Base-by-base conservation (phyloP, 192 early-diverging fungal species). In the Diversispora epigaea region DNA sequence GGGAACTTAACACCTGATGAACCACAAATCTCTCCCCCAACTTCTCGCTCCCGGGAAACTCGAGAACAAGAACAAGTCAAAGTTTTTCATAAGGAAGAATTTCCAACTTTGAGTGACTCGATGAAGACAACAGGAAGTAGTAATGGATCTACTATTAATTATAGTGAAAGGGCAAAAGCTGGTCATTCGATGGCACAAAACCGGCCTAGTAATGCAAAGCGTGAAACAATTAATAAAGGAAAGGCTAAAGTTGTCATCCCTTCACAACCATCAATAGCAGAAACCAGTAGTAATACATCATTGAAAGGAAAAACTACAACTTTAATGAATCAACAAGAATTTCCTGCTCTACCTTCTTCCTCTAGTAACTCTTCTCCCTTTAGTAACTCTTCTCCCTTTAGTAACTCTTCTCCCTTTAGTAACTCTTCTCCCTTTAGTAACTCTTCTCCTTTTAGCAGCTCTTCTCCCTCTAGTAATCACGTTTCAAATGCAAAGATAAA, bases 1-100 rank as follows among this genome's bases (percentile, higher is more conserved):
- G 50, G 62, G 39, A 40, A 19, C 43, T 64, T 64, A 9, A 43
- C 68, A 50, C 22, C 32, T 3, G 25, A 69, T 54, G 68, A 69
- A 40, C 43, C 45, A 62, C 52, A 40, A n/a, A 7, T 39, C 43
- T 46, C 43, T 43, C 50, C 65, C 11, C 10, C 52, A 61, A 6
- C 46, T 41, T 9, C 58, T 32, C 22, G 19, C 5, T 19, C 32
- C n/a, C 40, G 17, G 19, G 11, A 6, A 32, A 21, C 76, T 46
- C 65, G 44, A n/a, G 41, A 43, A 46, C 67, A 58, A 19, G 46
- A 76, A 39, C 25, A 32, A 32, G 25, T 2, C 25, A 32, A 32
- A 32, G 25, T 32, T 32, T 32, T 32, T 32, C 25, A 32, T 32
- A 32, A 32, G 25, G 41, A 62, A 77, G 47, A 76, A 73, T 46